These are phyloP conservation scores for Dendryphion nanum DNA, from an alignment of 2,329 filamentous ascomycete species.

Conservation along the genomic window DNA sequence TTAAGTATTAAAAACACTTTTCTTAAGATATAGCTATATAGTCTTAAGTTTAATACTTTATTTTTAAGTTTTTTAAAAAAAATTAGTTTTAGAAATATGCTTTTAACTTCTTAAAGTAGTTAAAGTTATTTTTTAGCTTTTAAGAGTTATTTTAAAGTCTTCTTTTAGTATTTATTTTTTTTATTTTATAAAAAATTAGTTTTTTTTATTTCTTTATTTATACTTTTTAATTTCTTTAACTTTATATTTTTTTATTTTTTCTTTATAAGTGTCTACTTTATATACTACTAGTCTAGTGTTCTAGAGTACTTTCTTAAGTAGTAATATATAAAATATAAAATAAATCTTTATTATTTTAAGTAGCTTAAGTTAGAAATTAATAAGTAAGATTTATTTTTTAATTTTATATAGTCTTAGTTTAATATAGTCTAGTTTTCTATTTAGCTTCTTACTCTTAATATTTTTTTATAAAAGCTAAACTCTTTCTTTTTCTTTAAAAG, in stretches of 20 bases:
- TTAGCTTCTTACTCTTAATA: constrained; percentile 3
- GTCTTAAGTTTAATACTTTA: not conserved
- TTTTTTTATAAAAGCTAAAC: constrained; percentile 8
- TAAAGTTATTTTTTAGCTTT: constrained; percentile 7
- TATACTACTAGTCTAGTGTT: constrained; percentile 1
- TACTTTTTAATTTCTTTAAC: constrained; percentile 1
- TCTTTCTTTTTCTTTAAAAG: constrained; percentile 5
- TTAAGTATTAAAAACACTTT: no score
- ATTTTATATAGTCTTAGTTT: constrained; percentile 5
- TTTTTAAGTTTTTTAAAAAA: not conserved
- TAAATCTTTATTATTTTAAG: not conserved
- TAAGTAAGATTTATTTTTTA: constrained; percentile 1
- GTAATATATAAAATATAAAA: not conserved
- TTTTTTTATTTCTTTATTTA: constrained; percentile 1
- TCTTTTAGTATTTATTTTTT: constrained; percentile 4
- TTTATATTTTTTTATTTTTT: constrained; percentile 1
- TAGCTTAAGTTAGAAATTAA: constrained; percentile 1
- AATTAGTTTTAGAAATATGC: constrained; percentile 3
- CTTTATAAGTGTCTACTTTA: constrained; percentile 4
- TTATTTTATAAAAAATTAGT: constrained; percentile 6
- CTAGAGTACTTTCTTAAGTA: constrained; percentile 4
- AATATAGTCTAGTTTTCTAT: constrained; percentile 4
- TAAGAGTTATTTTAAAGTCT: constrained; percentile 6
- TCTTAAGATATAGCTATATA: not conserved
- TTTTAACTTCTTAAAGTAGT: constrained; percentile 5